Evolutionary conservation across 345 rosid genomes (phyloP), one percentile per base, ranked within the genome.

Genomic region (Citrus sp.): DNA sequence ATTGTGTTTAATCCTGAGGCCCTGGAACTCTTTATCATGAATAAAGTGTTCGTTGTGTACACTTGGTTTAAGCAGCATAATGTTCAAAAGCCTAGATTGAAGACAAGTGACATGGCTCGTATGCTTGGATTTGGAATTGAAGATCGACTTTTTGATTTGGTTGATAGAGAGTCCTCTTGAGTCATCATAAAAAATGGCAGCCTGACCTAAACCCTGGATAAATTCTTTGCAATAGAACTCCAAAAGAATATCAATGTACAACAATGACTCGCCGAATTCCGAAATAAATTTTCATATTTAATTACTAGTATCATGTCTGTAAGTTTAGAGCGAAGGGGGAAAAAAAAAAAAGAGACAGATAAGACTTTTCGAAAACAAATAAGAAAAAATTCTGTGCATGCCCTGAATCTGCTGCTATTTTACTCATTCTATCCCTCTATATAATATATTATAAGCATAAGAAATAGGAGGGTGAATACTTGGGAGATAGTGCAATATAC

Each of bases 1-100:
- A 89, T 93, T 1, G 97, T 93, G 62, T 93, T 92, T 74, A 93
- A 95, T 68, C 99, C 97, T 0, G 97, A 93, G 88, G 99, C 97
- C 5, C 65, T 90, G 73, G 97, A 93, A 82, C 81, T 93, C 19
- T 95, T 93, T 73, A 77, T 89, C 24, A 90, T 95, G 99, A 87
- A 80, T 71, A 93, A 92, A 73, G 97, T 89, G 24, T 89, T 95
- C 81, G 77, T 87, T 3, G 93, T 84, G 24, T 92, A 95, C 55
- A 79, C 85, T 2, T 93, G 98, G 98, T 84, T 89, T 83, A 91
- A 91, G 87, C 80, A 82, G 9, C 88, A 89, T 61, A 72, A 87
- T 54, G 68, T 89, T 73, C 86, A 91, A 34, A 90, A 87, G 83
- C 92, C 98, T 37, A 85, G 95, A 82, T 71, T 87, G 72, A 95